phyloP scores from a whole-genome alignment of 148 eudicot species.

The Vaccinium vitisidaea region DNA sequence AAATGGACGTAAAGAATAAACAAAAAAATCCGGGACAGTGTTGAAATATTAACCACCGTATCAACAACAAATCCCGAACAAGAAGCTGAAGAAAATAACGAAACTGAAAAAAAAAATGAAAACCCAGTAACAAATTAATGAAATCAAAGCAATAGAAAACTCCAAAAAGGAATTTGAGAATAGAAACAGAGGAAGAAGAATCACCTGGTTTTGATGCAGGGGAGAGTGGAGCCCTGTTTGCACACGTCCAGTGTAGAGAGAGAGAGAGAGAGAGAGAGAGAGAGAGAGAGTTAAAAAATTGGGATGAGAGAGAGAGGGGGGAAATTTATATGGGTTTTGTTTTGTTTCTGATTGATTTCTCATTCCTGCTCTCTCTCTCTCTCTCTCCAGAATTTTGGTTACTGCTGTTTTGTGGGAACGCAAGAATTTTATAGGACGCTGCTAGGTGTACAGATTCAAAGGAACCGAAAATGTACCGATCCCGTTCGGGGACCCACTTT shows the following conservation, averaged over 20 bases:
- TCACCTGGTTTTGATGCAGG: constrained; percentile 10
- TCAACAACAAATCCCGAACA: not conserved
- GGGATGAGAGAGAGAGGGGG: not conserved
- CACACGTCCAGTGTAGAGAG: constrained; percentile 1
- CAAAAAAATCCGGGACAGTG: too few relatives aligned
- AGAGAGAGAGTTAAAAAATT: not conserved
- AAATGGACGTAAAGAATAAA: not conserved
- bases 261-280: not conserved
- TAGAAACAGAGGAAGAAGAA: not conserved
- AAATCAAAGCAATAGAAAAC: not conserved
- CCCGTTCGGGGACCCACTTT: too few relatives aligned
- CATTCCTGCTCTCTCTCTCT: not conserved
- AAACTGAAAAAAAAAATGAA: not conserved
- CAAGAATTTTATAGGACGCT: not conserved
- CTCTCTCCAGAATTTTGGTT: not conserved
- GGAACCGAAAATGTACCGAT: too few relatives aligned
- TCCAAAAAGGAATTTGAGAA: not conserved
- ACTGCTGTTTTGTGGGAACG: not conserved
- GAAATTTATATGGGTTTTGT: not conserved
- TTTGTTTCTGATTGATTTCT: not conserved
- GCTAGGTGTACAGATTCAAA: too few relatives aligned
- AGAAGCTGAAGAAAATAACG: not conserved
- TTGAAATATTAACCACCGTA: not conserved
- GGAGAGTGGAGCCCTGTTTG: constrained; percentile 2
- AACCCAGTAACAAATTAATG: not conserved